Conservation (phyloP, 1,284 basidiomycete genomes). For the Hemileia vastatrix region DNA sequence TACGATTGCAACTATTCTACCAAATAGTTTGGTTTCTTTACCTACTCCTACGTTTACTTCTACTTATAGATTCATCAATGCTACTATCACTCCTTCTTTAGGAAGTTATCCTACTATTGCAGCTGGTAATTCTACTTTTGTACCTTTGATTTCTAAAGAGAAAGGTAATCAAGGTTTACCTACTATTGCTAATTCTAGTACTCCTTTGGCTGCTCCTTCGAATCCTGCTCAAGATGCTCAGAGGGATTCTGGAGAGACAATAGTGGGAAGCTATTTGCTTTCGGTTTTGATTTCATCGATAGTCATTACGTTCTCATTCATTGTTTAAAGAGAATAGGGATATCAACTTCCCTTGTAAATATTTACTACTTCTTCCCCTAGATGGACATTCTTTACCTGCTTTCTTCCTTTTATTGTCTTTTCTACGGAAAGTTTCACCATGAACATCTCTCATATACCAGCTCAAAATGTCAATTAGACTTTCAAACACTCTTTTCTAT, state of each 20-base stretch:
- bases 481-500: no score
- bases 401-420: no score
- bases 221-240: slow-evolving; percentile 25
- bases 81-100: slow-evolving; percentile 24
- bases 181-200: slow-evolving; percentile 24
- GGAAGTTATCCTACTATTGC: slow-evolving; percentile 23
- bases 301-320: no score
- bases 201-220: slow-evolving; percentile 22
- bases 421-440: no score
- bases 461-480: no score
- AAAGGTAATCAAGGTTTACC: slow-evolving; percentile 17
- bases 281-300: no score
- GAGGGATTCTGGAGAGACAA: background rate
- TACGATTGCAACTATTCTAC: slow-evolving; percentile 23
- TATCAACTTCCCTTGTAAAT: no score
- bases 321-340: no score
- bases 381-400: no score
- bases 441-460: no score
- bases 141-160: slow-evolving; percentile 8
- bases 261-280: background rate
- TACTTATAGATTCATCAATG: slow-evolving; percentile 28
- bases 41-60: background rate
- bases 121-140: slow-evolving; percentile 18
- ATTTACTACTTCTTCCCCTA: no score
- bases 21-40: slow-evolving; percentile 27